Base-by-base conservation (phyloP, 2,329 filamentous ascomycete species). In the Diaporthe destruens region DNA sequence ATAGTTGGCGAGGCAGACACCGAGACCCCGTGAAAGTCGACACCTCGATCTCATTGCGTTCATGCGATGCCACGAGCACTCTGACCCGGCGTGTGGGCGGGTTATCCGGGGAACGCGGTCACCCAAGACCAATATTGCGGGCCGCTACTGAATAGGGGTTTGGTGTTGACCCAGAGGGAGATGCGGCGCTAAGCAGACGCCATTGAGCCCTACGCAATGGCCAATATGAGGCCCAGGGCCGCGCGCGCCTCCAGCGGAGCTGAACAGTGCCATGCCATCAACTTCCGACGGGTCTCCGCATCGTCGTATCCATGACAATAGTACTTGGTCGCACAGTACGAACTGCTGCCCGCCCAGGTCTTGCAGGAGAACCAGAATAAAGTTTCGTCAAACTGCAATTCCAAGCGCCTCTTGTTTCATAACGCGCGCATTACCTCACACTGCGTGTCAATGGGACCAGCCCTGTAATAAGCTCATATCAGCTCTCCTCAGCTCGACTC, bases 1-100 rank as follows among this genome's bases (percentile, higher is more conserved):
- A 80, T 83, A 76, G 78, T 77, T 71, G 79, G 73, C 77, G 25
- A 25, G 20, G 23, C 55, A 18, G 57, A 53, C 68, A 32, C 44
- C 55, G 68, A 61, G 55, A 51, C 25, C 39, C 57, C 55, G 42
- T 70, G 55, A 57, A 36, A 18, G 25, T 44, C 36, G 36, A 53
- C 68, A 70, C 49, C 68, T 70, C 57, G 68, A 61, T 70, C 32
- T 70, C 55, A 70, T 61, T 70, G 44, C 11, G 47, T 54, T 54
- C 68, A 70, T 70, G 47, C 34, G 16, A 34, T 53, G 34, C 68
- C 55, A 25, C 18, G 47, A 59, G 16, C 34, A 61, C 39, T 42
- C 44, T 53, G 16, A 36, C 9, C 23, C 32, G 47, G 39, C 34
- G 47, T 66, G 61, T 66, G 61, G 61, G 61, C 47, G 61, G 61